These are phyloP conservation scores for Solanum clarkiae DNA, from an alignment of 257 asterid species.

Conservation along the genomic window DNA sequence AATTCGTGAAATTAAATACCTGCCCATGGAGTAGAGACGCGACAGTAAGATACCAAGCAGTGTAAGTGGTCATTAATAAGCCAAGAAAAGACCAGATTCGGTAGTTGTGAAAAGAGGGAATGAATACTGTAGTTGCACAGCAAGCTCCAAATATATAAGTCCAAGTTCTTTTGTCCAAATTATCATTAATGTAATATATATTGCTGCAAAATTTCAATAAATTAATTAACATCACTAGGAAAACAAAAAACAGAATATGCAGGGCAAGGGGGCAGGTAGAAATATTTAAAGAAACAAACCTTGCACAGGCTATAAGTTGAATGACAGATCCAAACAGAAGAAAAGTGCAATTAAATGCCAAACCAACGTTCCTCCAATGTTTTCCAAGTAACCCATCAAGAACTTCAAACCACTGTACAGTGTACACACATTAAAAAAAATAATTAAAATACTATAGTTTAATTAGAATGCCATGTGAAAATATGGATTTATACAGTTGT, in stretches of 20 bases:
- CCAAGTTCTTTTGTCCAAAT: constrained; percentile 97
- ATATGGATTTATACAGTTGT: neutral
- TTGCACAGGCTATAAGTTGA: constrained; percentile 97
- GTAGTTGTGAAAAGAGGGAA: constrained; percentile 84
- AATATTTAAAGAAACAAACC: constrained; percentile 22
- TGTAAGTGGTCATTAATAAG: constrained; percentile 82
- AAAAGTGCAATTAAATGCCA: constrained; percentile 90
- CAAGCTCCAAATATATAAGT: constrained; percentile 92
- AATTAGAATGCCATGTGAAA: constrained; percentile 15
- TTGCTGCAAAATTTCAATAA: constrained; percentile 42
- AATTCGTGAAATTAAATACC: constrained; percentile 17
- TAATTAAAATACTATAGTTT: neutral
- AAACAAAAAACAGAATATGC: neutral
- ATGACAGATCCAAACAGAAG: constrained; percentile 94
- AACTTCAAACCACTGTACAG: constrained; percentile 85
- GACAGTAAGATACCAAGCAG: constrained; percentile 88
- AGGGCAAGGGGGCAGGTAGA: neutral
- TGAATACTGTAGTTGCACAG: constrained; percentile 89
- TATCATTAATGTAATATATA: constrained; percentile 84
- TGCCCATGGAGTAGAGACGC: constrained; percentile 88
- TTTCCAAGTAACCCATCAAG: constrained; percentile 89
- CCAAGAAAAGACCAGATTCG: constrained; percentile 95
- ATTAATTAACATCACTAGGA: neutral
- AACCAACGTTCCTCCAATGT: constrained; percentile 95
- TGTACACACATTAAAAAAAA: neutral